Conservation (phyloP, 2,329 filamentous ascomycete species). For the Rachicladosporium sp. region DNA sequence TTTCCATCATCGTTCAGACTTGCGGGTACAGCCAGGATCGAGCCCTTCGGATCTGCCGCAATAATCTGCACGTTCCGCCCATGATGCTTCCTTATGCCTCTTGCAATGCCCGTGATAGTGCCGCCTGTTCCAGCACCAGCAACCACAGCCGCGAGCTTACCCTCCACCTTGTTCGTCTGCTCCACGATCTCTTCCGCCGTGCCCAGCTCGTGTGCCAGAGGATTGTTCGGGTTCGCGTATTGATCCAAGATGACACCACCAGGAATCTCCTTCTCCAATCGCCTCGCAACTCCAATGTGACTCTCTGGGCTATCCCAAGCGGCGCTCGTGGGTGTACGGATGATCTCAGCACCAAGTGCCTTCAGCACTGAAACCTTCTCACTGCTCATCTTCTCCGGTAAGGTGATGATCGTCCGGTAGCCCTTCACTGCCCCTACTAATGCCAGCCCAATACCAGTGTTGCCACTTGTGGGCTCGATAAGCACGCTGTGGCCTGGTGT, state of each 20-base stretch:
- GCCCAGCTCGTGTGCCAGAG: slow-evolving; percentile 81
- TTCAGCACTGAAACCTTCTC: slow-evolving; percentile 95
- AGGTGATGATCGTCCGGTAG: slow-evolving; percentile 96
- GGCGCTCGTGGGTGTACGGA: slow-evolving; percentile 89
- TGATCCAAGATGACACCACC: slow-evolving; percentile 96
- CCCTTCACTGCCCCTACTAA: slow-evolving; percentile 92
- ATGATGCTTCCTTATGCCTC: slow-evolving; percentile 69
- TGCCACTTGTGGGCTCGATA: slow-evolving; percentile 95
- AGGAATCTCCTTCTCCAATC: slow-evolving; percentile 87
- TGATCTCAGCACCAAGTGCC: slow-evolving; percentile 91
- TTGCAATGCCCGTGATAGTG: slow-evolving; percentile 81
- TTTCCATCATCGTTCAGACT: slow-evolving; percentile 64
- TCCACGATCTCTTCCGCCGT: slow-evolving; percentile 95
- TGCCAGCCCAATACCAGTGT: slow-evolving; percentile 93
- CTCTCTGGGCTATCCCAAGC: slow-evolving; percentile 91
- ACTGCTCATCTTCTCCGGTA: slow-evolving; percentile 98
- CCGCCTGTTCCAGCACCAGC: slow-evolving; percentile 92
- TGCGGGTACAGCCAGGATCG: slow-evolving; percentile 75
- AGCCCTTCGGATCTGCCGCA: slow-evolving; percentile 84
- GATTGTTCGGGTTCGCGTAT: slow-evolving; percentile 86
- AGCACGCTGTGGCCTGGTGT: slow-evolving; percentile 85
- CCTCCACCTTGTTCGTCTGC: slow-evolving; percentile 54
- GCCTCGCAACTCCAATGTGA: slow-evolving; percentile 86
- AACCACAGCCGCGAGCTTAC: slow-evolving; percentile 69
- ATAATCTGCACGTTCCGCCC: slow-evolving; percentile 76